Percentiles rank a stretch among this genome's conserved stretches.
These are phyloP conservation scores for Plasmodium ovale DNA, from an alignment of 169 alveolate genomes.

Conservation along the genomic window DNA sequence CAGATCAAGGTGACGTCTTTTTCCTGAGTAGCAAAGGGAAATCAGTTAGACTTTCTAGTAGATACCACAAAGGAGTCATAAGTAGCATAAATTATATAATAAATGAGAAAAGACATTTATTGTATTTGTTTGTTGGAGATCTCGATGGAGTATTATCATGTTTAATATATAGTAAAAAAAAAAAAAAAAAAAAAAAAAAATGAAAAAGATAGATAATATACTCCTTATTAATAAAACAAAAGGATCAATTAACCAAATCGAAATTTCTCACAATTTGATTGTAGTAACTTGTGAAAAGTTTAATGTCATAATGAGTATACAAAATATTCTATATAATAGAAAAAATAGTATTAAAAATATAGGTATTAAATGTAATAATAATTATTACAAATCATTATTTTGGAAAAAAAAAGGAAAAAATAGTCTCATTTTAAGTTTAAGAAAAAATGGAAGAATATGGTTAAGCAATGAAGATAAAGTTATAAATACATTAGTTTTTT, in stretches of 20 bases:
- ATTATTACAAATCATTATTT: slow-evolving; percentile 55
- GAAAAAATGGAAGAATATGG: slow-evolving; percentile 74
- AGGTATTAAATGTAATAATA: slow-evolving; percentile 39
- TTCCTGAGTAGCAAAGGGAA: not conserved
- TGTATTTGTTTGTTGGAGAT: slow-evolving; percentile 66
- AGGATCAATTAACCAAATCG: slow-evolving; percentile 42
- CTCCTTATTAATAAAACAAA: slow-evolving; percentile 52
- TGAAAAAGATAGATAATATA: not conserved
- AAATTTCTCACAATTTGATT: slow-evolving; percentile 25
- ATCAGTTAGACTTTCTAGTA: not conserved
- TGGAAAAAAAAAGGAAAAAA: slow-evolving; percentile 24
- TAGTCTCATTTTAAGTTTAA: slow-evolving; percentile 46
- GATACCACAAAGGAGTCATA: slow-evolving; percentile 31
- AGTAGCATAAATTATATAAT: slow-evolving; percentile 35
- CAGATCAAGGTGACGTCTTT: slow-evolving; percentile 40
- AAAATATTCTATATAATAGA: slow-evolving; percentile 11
- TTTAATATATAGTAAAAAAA: slow-evolving; percentile 26
- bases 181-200: slow-evolving; percentile 1
- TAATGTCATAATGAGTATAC: slow-evolving; percentile 30
- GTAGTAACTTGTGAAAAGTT: slow-evolving; percentile 63
- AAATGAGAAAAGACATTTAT: not conserved
- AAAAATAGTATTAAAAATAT: slow-evolving; percentile 17
- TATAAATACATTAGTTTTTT: slow-evolving; percentile 53
- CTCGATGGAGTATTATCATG: slow-evolving; percentile 52
- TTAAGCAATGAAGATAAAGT: slow-evolving; percentile 54